These are phyloP conservation scores for Pseudocercospora fijiensis DNA, from an alignment of 2,329 filamentous ascomycete genomes.

Conservation along the genomic window DNA sequence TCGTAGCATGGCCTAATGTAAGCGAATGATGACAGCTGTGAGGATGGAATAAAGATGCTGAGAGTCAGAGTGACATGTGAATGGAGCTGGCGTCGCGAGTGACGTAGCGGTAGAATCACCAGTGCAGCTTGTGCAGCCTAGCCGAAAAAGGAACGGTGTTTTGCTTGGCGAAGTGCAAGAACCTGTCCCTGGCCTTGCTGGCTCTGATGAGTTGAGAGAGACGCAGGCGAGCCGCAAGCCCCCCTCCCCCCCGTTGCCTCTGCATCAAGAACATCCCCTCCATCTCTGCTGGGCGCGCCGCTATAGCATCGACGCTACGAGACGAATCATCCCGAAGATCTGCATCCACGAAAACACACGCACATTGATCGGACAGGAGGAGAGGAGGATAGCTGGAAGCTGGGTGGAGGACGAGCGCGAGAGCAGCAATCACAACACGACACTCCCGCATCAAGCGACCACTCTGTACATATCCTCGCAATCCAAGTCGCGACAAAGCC, in stretches of 20 bases:
- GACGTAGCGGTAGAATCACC: too few relatives aligned
- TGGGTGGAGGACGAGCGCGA: neutral
- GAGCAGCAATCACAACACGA: neutral
- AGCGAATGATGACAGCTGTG: too few relatives aligned
- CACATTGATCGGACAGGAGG: neutral
- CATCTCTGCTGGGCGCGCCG: neutral
- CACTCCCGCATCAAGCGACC: slow-evolving; percentile 2
- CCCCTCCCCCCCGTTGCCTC: neutral
- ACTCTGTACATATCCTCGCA: neutral
- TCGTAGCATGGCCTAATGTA: too few relatives aligned
- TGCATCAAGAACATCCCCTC: neutral
- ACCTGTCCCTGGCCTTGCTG: neutral
- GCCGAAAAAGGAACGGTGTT: neutral
- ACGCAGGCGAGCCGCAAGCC: too few relatives aligned
- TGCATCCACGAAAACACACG: neutral
- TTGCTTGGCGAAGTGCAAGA: neutral
- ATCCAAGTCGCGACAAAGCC: neutral
- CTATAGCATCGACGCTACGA: neutral
- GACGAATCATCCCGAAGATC: neutral
- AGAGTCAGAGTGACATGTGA: neutral
- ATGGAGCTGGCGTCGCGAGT: neutral
- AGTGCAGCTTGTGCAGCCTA: too few relatives aligned
- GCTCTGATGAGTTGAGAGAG: neutral
- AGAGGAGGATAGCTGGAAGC: neutral
- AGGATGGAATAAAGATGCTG: neutral